Evolutionary conservation across 2,329 filamentous ascomycete genomes (phyloP), one percentile per base, ranked within the genome.

Genomic region (Grosmannia clavigera): DNA sequence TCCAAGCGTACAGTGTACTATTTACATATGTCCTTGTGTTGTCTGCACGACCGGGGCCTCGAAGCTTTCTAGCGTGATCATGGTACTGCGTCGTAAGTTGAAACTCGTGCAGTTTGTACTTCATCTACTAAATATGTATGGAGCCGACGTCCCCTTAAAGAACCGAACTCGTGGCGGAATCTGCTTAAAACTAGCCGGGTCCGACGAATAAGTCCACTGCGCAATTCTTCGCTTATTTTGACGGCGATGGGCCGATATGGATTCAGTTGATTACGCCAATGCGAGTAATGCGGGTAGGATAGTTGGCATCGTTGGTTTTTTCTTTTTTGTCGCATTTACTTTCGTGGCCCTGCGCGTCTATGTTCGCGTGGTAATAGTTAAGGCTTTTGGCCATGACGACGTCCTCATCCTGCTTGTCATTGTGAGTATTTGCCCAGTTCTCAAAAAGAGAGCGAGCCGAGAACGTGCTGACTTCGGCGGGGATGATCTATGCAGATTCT

Each of bases 341-440:
- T 57, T 51, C 22, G 57, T 61, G 27, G 35, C 52, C 29, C 31
- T 59, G 51, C 60, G 60, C 14, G 19, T 56, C 25, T 61, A 61
- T 50, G 52, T 31, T 6, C 56, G 60, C 25, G 5, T 51, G 9
- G 29, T 56, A 6, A 38, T 61, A 11, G 40, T 61, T 40, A 55
- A 53, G 43, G 43, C 56, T 14, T 50, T 59, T 22, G 60, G 60
- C 7, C 19, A 43, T 9, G 60, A 61, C 29, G 60, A 61, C 33
- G 57, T 16, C 16, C 43, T 61, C 19, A 61, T 61, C 40, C 31
- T 57, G 19, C 11, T 43, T 7, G 43, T 57, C 29, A 43, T 22
- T 29, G 40, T 52, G 14, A 25, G 50, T 29, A 2, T 29, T 51
- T 2, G 10, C 19, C 11, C 27, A 3, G n/a, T 31, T 31, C 1